Evolutionary conservation across 345 rosid species (phyloP).

Genomic region (Euphorbia pulcherrima): DNA sequence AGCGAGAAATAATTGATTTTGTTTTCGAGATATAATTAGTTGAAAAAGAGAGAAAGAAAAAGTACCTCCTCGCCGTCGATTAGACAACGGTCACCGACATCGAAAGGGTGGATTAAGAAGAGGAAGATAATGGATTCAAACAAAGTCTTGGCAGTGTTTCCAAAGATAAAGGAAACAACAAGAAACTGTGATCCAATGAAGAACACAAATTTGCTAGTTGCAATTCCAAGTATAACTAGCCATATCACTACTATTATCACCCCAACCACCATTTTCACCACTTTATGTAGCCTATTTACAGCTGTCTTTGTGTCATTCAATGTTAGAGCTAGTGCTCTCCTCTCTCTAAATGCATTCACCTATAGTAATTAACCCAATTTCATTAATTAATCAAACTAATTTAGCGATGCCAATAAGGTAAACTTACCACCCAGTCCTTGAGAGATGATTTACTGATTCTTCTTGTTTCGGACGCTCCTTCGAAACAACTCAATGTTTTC

Average conservation of each 20-base stretch:
- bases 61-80: constrained; percentile 73
- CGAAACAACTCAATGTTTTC: constrained; percentile 64
- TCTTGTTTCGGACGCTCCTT: constrained; percentile 61
- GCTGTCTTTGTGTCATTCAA: constrained; percentile 92
- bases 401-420: background rate
- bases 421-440: constrained; percentile 93
- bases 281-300: constrained; percentile 72
- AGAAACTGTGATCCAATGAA: constrained; percentile 72
- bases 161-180: constrained; percentile 78
- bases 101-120: constrained; percentile 87
- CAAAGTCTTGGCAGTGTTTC: constrained; percentile 80
- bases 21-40: too few species aligned
- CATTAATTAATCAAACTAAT: background rate
- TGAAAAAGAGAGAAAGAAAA: too few species aligned
- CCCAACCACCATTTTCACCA: constrained; percentile 53
- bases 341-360: constrained; percentile 86
- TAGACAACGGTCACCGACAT: constrained; percentile 94
- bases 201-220: constrained; percentile 58
- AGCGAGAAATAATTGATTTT: too few species aligned
- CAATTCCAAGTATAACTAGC: constrained; percentile 68
- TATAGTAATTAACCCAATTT: too few species aligned
- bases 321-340: constrained; percentile 90
- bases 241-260: constrained; percentile 50
- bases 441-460: constrained; percentile 62
- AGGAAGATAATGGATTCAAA: constrained; percentile 88